Conservation (phyloP, 2,329 filamentous ascomycete species). For the Aspergillus terreus region DNA sequence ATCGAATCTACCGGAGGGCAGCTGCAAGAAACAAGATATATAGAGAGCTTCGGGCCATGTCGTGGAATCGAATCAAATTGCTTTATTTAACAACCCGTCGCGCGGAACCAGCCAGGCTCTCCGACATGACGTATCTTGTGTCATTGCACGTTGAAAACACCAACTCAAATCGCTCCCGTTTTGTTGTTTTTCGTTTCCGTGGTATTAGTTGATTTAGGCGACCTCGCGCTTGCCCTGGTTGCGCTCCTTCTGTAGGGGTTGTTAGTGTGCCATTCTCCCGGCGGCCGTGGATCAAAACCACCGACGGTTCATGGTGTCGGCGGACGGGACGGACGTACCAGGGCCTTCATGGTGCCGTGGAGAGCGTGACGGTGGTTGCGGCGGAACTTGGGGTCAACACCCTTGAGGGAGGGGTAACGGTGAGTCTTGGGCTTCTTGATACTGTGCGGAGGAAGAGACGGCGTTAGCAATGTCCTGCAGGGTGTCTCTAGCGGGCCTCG, state of each 20-base stretch:
- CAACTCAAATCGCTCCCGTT: conserved; percentile 32
- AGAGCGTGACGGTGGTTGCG: conserved; percentile 99
- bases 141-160: conserved; percentile 32
- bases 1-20: conserved; percentile 13
- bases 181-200: conserved; percentile 23
- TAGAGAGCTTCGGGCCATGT: conserved; percentile 8
- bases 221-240: conserved; percentile 92
- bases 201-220: conserved; percentile 57
- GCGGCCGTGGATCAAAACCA: background rate
- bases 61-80: conserved; percentile 21
- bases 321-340: conserved; percentile 61
- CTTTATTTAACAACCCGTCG: conserved; percentile 22
- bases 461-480: conserved; percentile 19
- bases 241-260: conserved; percentile 76
- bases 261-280: conserved; percentile 27
- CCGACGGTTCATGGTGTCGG: no score
- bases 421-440: conserved; percentile 99
- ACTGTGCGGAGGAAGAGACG: conserved; percentile 49
- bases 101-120: conserved; percentile 15
- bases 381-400: conserved; percentile 99
- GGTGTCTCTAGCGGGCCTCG: background rate
- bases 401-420: conserved; percentile 97
- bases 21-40: conserved; percentile 4
- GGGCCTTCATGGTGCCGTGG: conserved; percentile 95
- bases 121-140: conserved; percentile 20